A percentile compares a stretch with the other conserved stretches of the same genome.
phyloP scores from a whole-genome alignment of 73 alveolate genomes.

The Paramecium tetraurelia region DNA sequence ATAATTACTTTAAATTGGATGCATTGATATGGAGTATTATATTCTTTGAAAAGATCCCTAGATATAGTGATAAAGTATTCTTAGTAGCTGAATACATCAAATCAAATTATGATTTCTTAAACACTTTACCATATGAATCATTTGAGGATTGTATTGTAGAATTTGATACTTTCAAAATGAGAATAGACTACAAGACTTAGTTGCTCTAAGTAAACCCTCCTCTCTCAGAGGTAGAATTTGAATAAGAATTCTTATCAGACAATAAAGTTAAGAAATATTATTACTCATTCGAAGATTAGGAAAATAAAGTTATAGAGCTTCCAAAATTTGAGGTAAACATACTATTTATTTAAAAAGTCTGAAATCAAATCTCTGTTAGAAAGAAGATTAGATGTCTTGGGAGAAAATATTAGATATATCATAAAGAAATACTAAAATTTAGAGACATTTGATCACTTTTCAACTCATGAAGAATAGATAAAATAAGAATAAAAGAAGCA shows the following conservation, averaged over 20 bases:
- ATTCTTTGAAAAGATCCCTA: constrained; percentile 82
- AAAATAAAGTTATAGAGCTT: neutral
- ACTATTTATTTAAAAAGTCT: neutral
- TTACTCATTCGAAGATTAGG: constrained; percentile 65
- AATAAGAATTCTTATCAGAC: constrained; percentile 68
- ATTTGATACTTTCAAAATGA: constrained; percentile 75
- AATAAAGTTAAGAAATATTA: constrained; percentile 70
- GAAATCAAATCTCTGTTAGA: neutral
- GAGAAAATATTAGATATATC: neutral
- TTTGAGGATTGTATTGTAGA: constrained; percentile 74
- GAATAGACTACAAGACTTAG: constrained; percentile 67
- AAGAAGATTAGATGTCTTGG: neutral
- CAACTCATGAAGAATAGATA: constrained; percentile 41
- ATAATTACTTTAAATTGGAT: constrained; percentile 76
- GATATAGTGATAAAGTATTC: constrained; percentile 79
- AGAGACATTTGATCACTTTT: constrained; percentile 43
- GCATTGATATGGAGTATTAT: constrained; percentile 79
- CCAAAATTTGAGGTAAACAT: neutral
- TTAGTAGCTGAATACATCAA: constrained; percentile 78
- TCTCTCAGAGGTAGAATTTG: constrained; percentile 73
- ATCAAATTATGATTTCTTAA: constrained; percentile 66
- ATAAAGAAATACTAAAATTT: neutral
- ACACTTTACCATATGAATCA: constrained; percentile 65
- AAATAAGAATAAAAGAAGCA: neutral
- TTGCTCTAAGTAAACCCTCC: constrained; percentile 70